These are phyloP conservation scores for Micromonas commoda DNA, from an alignment of 139 green algal genomes.

Conservation along the genomic window DNA sequence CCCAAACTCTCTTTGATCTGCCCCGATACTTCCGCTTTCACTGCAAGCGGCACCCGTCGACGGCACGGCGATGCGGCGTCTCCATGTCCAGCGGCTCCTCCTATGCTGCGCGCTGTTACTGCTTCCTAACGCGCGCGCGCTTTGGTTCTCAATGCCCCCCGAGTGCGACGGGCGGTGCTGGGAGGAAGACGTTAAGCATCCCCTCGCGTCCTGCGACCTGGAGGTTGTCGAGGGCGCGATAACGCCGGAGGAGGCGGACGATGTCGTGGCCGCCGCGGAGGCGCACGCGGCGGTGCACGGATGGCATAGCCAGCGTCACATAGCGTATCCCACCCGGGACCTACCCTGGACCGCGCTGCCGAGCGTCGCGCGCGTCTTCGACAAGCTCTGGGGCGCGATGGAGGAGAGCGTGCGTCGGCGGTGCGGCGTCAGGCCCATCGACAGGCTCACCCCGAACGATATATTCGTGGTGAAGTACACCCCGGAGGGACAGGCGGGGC, in stretches of 20 bases:
- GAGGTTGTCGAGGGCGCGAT: neutral
- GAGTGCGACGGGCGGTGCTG: neutral
- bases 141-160: neutral
- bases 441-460: neutral
- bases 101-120: neutral
- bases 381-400: neutral
- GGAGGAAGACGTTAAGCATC: neutral
- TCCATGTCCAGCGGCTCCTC: neutral
- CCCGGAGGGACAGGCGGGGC: neutral
- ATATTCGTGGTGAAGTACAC: neutral
- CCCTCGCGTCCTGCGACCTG: neutral
- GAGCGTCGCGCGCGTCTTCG: neutral
- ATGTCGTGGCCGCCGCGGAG: neutral
- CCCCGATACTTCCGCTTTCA: too few species aligned
- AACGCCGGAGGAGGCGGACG: neutral
- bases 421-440: neutral
- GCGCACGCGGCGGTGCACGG: constrained; percentile 1
- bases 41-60: too few species aligned
- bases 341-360: neutral
- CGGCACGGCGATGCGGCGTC: too few species aligned
- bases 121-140: neutral
- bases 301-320: neutral
- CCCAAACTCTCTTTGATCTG: too few species aligned
- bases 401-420: neutral
- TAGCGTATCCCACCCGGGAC: neutral